phyloP scores from a whole-genome alignment of 1,284 basidiomycete species.

The Ceratobasidium theobromae region DNA sequence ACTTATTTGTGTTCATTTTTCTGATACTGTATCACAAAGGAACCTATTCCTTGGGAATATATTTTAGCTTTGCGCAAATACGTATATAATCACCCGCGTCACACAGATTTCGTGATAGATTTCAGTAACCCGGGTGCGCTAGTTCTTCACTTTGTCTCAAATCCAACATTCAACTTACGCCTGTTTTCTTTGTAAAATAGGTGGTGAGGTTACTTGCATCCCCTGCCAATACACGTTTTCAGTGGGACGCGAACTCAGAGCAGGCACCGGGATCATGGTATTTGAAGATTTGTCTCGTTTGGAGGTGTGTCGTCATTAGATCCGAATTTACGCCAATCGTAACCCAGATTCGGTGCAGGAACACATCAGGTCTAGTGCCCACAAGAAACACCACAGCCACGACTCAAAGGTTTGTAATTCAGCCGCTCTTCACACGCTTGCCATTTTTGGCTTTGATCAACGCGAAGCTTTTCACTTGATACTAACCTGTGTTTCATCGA shows the following conservation, averaged over 20 bases:
- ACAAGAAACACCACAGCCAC: neutral
- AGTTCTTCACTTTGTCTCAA: conserved; percentile 3
- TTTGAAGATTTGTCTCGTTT: conserved; percentile 15
- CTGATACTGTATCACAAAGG: neutral
- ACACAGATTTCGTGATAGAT: conserved; percentile 33
- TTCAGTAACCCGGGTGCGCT: conserved; percentile 12
- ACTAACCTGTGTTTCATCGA: conserved; percentile 9
- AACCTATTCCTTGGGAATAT: conserved; percentile 23
- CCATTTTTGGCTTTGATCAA: conserved; percentile 1
- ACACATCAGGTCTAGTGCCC: neutral
- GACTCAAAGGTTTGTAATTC: conserved; percentile 7
- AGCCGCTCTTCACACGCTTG: neutral
- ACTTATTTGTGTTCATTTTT: neutral
- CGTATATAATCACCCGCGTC: conserved; percentile 19
- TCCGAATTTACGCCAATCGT: neutral
- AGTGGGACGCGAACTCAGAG: conserved; percentile 8
- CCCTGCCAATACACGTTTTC: neutral
- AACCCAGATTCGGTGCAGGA: neutral
- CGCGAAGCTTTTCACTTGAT: conserved; percentile 17
- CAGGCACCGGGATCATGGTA: neutral
- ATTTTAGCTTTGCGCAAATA: conserved; percentile 13
- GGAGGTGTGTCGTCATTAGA: conserved; percentile 2
- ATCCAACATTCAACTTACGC: neutral
- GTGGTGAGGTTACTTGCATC: conserved; percentile 22
- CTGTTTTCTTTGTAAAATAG: conserved; percentile 9